Evolutionary conservation across 148 eudicot genomes (phyloP).

Genomic region (Polygonum aviculare): DNA sequence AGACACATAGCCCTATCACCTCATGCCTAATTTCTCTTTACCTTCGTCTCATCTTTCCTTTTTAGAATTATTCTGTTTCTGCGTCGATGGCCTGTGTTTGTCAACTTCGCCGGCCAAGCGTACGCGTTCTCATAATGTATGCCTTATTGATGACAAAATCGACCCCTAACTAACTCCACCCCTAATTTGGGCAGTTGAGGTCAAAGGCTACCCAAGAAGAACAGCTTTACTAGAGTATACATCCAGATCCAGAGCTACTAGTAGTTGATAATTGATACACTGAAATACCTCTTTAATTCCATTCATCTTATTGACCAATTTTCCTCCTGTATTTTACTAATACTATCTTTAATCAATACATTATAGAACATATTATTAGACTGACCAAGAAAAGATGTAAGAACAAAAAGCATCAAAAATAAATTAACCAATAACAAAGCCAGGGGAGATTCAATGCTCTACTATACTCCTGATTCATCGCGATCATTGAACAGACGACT

Average conservation of each 20-base stretch:
- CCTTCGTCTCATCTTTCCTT: neutral
- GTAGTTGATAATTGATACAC: neutral
- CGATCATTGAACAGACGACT: neutral
- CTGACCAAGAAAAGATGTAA: neutral
- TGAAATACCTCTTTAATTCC: neutral
- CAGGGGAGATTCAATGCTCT: neutral
- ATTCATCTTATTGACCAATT: neutral
- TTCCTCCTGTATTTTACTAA: neutral
- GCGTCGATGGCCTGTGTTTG: neutral
- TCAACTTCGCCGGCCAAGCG: too few relatives aligned
- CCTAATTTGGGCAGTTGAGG: neutral
- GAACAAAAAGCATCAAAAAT: neutral
- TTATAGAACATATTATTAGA: neutral
- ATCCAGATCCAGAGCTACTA: neutral
- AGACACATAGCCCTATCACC: neutral
- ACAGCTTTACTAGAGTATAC: neutral
- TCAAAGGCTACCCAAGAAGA: neutral
- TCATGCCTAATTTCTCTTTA: neutral
- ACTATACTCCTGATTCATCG: neutral
- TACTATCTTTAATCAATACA: slow-evolving; percentile 6
- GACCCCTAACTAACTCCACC: too few relatives aligned
- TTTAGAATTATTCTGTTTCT: neutral
- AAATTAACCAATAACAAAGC: slow-evolving; percentile 4
- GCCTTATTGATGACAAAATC: too few relatives aligned
- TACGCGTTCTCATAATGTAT: too few relatives aligned